Conservation (phyloP, 345 rosid genomes). For the Populus davidiana region DNA sequence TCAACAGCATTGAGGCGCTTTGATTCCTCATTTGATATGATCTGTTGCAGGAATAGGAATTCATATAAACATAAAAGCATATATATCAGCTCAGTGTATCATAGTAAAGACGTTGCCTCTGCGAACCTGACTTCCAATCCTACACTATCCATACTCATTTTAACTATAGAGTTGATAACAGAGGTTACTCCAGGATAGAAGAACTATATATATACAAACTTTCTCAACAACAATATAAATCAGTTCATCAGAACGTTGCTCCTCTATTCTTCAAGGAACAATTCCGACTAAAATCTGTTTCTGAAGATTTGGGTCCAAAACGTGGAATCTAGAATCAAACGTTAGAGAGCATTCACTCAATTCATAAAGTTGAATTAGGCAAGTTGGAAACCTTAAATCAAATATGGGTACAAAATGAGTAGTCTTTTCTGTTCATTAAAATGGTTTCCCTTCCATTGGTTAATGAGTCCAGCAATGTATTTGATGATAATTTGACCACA, state of each 20-base stretch:
- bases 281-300: background rate
- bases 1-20: conserved; percentile 85
- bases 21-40: conserved; percentile 72
- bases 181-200: background rate
- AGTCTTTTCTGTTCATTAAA: background rate
- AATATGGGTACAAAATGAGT: background rate
- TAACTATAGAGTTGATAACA: background rate
- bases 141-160: background rate
- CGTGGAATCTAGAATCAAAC: background rate
- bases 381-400: background rate
- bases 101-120: background rate
- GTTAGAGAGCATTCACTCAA: background rate
- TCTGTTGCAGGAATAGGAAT: conserved; percentile 32
- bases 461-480: background rate
- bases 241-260: background rate
- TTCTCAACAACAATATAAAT: too few relatives aligned
- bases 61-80: background rate
- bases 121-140: too few relatives aligned
- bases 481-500: background rate
- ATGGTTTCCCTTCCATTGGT: background rate
- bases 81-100: background rate
- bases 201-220: background rate
- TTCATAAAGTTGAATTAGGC: background rate
- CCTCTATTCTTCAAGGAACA: background rate
- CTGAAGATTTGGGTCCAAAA: background rate